These are phyloP conservation scores for Calophaca sinica DNA, from an alignment of 306 rosid species.

Conservation along the genomic window DNA sequence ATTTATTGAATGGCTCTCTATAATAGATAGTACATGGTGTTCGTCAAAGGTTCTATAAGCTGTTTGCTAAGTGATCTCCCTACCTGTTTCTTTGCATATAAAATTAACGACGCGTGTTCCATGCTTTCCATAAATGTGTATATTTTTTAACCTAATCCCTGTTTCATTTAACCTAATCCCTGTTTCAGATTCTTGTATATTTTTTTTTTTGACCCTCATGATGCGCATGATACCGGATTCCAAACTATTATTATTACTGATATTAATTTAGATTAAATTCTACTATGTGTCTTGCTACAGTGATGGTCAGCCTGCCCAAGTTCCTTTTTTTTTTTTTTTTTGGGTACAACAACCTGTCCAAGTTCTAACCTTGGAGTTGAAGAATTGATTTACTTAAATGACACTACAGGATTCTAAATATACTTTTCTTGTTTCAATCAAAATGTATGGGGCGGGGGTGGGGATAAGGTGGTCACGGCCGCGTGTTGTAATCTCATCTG, in stretches of 20 bases:
- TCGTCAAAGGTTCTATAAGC: too few species aligned
- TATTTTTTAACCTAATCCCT: not conserved
- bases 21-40: too few species aligned
- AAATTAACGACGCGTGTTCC: conserved; percentile 33
- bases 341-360: not conserved
- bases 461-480: conserved; percentile 35
- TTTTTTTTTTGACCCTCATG: not conserved
- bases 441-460: conserved; percentile 1
- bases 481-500: not conserved
- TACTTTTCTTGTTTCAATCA: not conserved
- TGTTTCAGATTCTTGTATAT: not conserved
- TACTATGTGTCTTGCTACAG: not conserved
- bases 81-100: not conserved
- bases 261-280: not conserved
- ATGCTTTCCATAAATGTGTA: conserved; percentile 28
- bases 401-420: too few species aligned
- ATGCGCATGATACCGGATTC: not conserved
- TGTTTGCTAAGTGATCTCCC: too few species aligned
- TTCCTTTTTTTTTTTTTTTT: too few species aligned
- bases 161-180: not conserved
- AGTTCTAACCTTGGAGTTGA: not conserved
- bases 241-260: not conserved
- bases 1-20: too few species aligned
- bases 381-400: not conserved
- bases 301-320: not conserved